Percentiles rank a stretch among this genome's conserved stretches.
Evolutionary conservation across 148 eudicot genomes (phyloP).

Genomic region (Rhododendron vialii): DNA sequence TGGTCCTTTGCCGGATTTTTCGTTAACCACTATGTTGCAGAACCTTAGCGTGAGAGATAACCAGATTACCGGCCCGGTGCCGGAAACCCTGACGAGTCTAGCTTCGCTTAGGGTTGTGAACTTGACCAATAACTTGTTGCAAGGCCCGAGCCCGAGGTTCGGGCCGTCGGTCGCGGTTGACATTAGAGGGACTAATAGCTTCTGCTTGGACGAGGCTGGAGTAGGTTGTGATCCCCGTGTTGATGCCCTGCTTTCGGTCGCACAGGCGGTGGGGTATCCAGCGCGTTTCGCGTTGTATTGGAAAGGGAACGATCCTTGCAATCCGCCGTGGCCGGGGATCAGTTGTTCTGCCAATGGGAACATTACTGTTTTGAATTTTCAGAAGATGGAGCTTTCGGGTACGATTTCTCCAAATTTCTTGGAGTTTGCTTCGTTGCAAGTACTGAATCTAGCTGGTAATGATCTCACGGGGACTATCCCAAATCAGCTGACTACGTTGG

Average conservation of each 20-base stretch:
- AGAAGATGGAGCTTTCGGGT: slow-evolving; percentile 46
- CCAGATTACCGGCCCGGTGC: slow-evolving; percentile 65
- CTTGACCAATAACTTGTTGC: slow-evolving; percentile 63
- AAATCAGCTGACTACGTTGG: slow-evolving; percentile 46
- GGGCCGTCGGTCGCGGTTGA: slow-evolving; percentile 33
- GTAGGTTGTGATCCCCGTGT: slow-evolving; percentile 55
- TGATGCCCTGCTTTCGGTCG: slow-evolving; percentile 40
- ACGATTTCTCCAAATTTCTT: slow-evolving; percentile 61
- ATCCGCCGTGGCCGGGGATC: slow-evolving; percentile 42
- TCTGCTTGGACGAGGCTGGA: slow-evolving; percentile 55
- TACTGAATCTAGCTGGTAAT: slow-evolving; percentile 51
- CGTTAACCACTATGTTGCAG: slow-evolving; percentile 30
- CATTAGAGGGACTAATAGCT: slow-evolving; percentile 43
- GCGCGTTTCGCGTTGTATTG: slow-evolving; percentile 45
- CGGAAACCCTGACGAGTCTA: slow-evolving; percentile 38
- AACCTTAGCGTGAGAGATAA: slow-evolving; percentile 70
- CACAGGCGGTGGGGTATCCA: slow-evolving; percentile 63
- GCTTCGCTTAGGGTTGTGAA: slow-evolving; percentile 38
- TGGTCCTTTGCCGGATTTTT: slow-evolving; percentile 81
- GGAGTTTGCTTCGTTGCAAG: slow-evolving; percentile 42
- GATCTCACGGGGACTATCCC: slow-evolving; percentile 71
- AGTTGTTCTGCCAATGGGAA: slow-evolving; percentile 43
- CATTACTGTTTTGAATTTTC: slow-evolving; percentile 54
- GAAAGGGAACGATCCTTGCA: slow-evolving; percentile 75
- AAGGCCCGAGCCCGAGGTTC: slow-evolving; percentile 68